Percentiles rank a stretch among this genome's conserved stretches.
These are phyloP conservation scores for Camellia japonica DNA, from an alignment of 148 eudicot genomes.

Conservation along the genomic window DNA sequence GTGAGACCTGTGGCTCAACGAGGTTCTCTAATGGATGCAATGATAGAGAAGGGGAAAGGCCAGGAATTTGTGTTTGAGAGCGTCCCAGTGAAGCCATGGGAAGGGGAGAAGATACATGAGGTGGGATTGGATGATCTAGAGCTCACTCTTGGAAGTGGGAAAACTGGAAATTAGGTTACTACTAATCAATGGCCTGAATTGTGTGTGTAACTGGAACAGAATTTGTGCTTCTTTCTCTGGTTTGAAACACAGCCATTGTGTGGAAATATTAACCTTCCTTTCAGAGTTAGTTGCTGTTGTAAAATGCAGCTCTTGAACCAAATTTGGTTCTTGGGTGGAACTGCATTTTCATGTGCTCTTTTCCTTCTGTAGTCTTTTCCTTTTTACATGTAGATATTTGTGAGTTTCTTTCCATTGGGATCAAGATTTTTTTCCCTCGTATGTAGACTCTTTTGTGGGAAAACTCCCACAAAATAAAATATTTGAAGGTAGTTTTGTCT, in stretches of 20 bases:
- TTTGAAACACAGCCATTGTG: slow-evolving; percentile 16
- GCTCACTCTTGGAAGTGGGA: slow-evolving; percentile 86
- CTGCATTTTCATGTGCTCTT: slow-evolving; percentile 14
- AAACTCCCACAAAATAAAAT: slow-evolving; percentile 10
- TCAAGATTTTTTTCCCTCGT: slow-evolving; percentile 29
- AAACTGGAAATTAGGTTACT: slow-evolving; percentile 28
- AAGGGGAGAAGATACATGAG: slow-evolving; percentile 88
- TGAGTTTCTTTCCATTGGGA: slow-evolving; percentile 24
- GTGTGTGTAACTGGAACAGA: background rate
- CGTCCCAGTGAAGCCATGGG: slow-evolving; percentile 73
- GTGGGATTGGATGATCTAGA: slow-evolving; percentile 92
- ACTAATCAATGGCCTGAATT: slow-evolving; percentile 1
- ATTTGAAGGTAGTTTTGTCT: slow-evolving; percentile 1
- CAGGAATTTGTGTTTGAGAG: slow-evolving; percentile 57
- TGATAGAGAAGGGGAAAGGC: slow-evolving; percentile 55
- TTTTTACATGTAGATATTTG: slow-evolving; percentile 50
- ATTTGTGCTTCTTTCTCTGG: background rate
- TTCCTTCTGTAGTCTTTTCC: slow-evolving; percentile 6
- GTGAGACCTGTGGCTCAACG: slow-evolving; percentile 56
- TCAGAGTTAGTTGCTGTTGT: background rate
- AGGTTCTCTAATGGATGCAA: slow-evolving; percentile 41
- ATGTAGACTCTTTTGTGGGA: slow-evolving; percentile 20
- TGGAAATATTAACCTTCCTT: background rate
- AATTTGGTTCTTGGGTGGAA: slow-evolving; percentile 6
- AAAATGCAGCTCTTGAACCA: slow-evolving; percentile 8